Percentiles rank a stretch among this genome's conserved stretches.
These are phyloP conservation scores for Leishmania guyanensis DNA, from an alignment of 208 protist species.

Conservation along the genomic window DNA sequence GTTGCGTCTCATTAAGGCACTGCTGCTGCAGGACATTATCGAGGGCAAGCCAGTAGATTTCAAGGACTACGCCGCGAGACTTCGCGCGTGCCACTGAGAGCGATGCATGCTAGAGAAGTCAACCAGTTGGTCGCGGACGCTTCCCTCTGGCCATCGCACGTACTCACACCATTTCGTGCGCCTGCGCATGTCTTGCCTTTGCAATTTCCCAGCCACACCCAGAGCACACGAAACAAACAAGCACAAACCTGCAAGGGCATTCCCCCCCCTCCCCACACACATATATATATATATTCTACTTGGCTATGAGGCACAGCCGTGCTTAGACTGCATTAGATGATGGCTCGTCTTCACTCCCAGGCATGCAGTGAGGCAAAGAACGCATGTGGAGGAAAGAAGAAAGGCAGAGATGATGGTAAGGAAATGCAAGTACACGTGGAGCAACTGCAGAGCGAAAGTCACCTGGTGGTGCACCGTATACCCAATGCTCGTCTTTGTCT, in stretches of 20 bases:
- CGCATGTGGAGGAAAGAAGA: background rate
- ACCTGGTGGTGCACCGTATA: background rate
- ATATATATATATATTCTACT: no score
- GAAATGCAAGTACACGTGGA: background rate
- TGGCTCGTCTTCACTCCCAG: background rate
- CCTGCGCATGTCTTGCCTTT: background rate
- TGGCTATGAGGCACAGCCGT: background rate
- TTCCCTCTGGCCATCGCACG: background rate
- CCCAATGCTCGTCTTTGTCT: background rate
- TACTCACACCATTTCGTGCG: background rate
- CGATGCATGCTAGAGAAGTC: background rate
- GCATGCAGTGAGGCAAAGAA: background rate
- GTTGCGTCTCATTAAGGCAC: constrained; percentile 23
- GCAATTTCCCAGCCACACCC: background rate
- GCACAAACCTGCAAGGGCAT: no score
- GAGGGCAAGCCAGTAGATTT: constrained; percentile 24
- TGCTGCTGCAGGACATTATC: constrained; percentile 18
- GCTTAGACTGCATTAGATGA: background rate
- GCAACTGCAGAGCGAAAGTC: background rate
- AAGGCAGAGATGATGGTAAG: background rate
- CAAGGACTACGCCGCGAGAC: constrained; percentile 14
- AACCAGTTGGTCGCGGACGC: background rate
- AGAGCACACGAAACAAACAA: no score
- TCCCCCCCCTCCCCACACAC: background rate
- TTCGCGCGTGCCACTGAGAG: background rate